Percentiles rank a stretch among this genome's conserved stretches.
phyloP scores from a whole-genome alignment of 495 filamentous ascomycete species.

The Neurospora sp. region DNA sequence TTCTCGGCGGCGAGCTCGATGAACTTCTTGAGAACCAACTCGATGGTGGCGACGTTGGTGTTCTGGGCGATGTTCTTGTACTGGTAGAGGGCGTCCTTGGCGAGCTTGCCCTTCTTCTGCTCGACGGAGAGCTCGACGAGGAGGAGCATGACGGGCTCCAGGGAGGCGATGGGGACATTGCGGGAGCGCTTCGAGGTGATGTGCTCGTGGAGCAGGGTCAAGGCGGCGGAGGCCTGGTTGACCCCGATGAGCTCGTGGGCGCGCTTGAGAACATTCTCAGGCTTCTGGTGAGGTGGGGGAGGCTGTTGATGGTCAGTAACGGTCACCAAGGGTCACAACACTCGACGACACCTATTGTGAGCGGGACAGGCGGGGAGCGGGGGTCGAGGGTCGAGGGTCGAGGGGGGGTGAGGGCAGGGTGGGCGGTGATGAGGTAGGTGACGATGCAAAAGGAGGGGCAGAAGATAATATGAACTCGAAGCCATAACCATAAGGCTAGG shows the following conservation, averaged over 20 bases:
- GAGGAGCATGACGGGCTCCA: constrained; percentile 97
- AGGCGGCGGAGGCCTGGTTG: constrained; percentile 80
- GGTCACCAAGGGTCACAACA: not conserved
- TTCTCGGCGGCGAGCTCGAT: constrained; percentile 95
- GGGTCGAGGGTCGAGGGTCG: not conserved
- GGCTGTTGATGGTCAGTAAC: constrained; percentile 47
- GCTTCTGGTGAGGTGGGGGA: constrained; percentile 90
- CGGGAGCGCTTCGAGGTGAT: constrained; percentile 94
- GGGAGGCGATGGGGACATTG: constrained; percentile 90
- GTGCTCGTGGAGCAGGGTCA: constrained; percentile 96
- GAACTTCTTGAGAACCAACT: constrained; percentile 92
- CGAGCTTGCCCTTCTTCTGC: constrained; percentile 91
- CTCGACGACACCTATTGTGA: constrained; percentile 11
- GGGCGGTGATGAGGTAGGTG: constrained; percentile 4
- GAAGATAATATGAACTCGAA: not conserved
- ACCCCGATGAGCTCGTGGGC: constrained; percentile 98
- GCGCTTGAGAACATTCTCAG: constrained; percentile 97
- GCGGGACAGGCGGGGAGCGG: not conserved
- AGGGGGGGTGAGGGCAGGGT: not conserved
- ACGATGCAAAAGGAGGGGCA: constrained; percentile 5
- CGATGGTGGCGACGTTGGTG: constrained; percentile 95
- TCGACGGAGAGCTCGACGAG: constrained; percentile 95
- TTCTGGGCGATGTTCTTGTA: constrained; percentile 99
- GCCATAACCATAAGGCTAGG: not conserved
- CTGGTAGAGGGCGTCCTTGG: constrained; percentile 97